Evolutionary conservation across 306 rosid species (phyloP), one percentile per base, ranked within the genome.

Genomic region (Fragaria iinumae): DNA sequence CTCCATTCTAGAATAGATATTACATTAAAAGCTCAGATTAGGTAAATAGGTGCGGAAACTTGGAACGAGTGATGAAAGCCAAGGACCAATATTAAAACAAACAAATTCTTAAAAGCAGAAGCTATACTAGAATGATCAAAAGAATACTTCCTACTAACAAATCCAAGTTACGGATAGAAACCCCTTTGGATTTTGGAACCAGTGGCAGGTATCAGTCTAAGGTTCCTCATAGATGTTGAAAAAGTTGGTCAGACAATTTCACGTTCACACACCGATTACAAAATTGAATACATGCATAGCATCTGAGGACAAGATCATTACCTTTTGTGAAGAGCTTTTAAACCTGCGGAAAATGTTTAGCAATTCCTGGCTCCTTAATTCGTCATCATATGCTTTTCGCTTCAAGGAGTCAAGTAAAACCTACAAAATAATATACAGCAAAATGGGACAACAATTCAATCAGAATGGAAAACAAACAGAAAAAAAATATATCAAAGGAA

Each of bases 331-430:
- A 71, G 83, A 41, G 82, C 83, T 85, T 77, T 87, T 89, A 80
- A 92, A 92, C 85, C 93, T 83, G 49, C 74, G 91, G 83, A 96
- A 92, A 80, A 88, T 79, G 77, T 87, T 84, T 70, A 96, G 86
- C 64, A 96, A 85, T 81, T 96, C 99, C 77, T 92, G 97, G 83
- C 92, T 91, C 88, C 98, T 91, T 81, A 92, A 88, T 77, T 89
- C 98, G 71, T 92, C 99, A 52, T 96, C 99, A 55, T 96, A 96
- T 48, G 96, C 84, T 91, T 92, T 93, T 74, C 88, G 90, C 87
- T 96, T 96, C 84, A 83, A 76, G 48, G 96, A 87, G 87, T 96
- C 99, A 81, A 91, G 88, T 82, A 96, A 87, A 83, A 96, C 87
- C 99, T 96, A 84, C 70, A 79, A 50, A 82, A 78, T n/a, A 55